phyloP scores from a whole-genome alignment of 805 yeast species.

The Metschnikowia bowlesiae region DNA sequence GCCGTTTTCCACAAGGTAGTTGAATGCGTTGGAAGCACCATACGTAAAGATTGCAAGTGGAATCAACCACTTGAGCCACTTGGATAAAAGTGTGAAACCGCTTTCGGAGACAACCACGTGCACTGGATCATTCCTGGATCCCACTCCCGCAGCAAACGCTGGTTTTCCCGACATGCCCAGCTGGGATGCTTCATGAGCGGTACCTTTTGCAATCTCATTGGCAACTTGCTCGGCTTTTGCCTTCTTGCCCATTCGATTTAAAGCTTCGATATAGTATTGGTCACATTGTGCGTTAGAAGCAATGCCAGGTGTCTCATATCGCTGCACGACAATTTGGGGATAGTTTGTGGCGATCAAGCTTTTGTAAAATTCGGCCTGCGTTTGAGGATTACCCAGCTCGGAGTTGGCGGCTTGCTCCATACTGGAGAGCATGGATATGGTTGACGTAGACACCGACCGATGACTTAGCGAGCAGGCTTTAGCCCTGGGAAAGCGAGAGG shows the following conservation, averaged over 20 bases:
- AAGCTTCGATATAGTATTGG: constrained; percentile 72
- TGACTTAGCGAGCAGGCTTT: not conserved
- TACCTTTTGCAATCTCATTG: constrained; percentile 4
- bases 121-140: constrained; percentile 75
- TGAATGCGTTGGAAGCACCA: constrained; percentile 74
- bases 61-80: constrained; percentile 85
- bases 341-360: constrained; percentile 72
- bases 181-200: constrained; percentile 7
- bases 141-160: constrained; percentile 38
- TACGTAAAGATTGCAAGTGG: constrained; percentile 77
- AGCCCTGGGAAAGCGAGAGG: not conserved
- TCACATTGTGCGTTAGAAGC: constrained; percentile 79
- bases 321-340: constrained; percentile 93
- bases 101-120: constrained; percentile 93
- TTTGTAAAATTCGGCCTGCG: constrained; percentile 82
- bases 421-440: constrained; percentile 29
- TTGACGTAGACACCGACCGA: constrained; percentile 21
- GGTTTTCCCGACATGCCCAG: constrained; percentile 15
- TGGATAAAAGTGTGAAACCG: constrained; percentile 67
- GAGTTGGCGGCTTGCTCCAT: constrained; percentile 86
- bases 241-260: constrained; percentile 69
- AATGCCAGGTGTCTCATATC: constrained; percentile 93
- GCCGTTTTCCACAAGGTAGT: constrained; percentile 76
- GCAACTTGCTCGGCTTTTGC: constrained; percentile 73
- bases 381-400: constrained; percentile 58